These are phyloP conservation scores for Tricholoma sp. DNA, from an alignment of 768 basidiomycete species.

Conservation along the genomic window DNA sequence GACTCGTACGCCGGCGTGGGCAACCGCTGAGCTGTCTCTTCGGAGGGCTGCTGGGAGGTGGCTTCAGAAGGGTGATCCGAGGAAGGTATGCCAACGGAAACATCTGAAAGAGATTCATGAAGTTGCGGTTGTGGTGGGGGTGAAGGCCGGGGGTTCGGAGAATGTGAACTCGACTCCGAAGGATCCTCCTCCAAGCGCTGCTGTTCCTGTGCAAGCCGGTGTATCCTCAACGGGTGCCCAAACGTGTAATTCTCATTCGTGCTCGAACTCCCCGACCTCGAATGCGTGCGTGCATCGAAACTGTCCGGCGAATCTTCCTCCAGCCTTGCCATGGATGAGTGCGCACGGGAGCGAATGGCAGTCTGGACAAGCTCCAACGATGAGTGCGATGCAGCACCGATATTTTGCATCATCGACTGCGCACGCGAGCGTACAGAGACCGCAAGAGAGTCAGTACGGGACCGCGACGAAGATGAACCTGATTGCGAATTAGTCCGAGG, in stretches of 20 bases:
- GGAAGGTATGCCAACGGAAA: not conserved
- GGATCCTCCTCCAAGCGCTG: slow-evolving; percentile 16
- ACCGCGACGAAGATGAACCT: slow-evolving; percentile 38
- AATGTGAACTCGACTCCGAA: not conserved
- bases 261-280: slow-evolving; percentile 47
- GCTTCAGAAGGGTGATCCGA: slow-evolving; percentile 15
- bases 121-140: not conserved
- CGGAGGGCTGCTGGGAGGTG: not conserved
- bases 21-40: not conserved
- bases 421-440: slow-evolving; percentile 57
- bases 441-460: slow-evolving; percentile 36
- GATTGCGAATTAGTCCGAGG: slow-evolving; percentile 28
- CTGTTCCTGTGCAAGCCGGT: slow-evolving; percentile 26
- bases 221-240: slow-evolving; percentile 50
- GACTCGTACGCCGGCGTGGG: slow-evolving; percentile 3
- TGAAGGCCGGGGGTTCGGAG: not conserved
- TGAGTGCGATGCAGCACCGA: slow-evolving; percentile 55
- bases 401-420: slow-evolving; percentile 61
- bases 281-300: slow-evolving; percentile 36
- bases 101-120: not conserved
- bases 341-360: slow-evolving; percentile 46
- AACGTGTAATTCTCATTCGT: slow-evolving; percentile 70
- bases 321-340: slow-evolving; percentile 67
- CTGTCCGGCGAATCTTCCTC: slow-evolving; percentile 44
- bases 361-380: slow-evolving; percentile 53